These are phyloP conservation scores for Dendrobium officinale DNA, from an alignment of 106 monocot genomes.

Conservation along the genomic window DNA sequence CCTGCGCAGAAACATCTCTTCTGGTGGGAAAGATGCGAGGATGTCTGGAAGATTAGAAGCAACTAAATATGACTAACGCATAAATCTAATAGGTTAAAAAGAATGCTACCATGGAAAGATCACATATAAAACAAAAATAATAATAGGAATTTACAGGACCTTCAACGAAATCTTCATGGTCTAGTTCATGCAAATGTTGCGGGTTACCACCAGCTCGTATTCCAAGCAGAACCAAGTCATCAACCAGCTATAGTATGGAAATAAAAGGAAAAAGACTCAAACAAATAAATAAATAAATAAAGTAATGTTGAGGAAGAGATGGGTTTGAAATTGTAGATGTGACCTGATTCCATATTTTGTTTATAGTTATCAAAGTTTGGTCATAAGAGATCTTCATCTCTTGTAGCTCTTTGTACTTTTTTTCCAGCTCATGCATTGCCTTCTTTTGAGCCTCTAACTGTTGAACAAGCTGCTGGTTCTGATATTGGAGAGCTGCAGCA, in stretches of 20 bases:
- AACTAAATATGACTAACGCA: neutral
- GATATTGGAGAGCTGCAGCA: conserved; percentile 71
- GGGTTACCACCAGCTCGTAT: conserved; percentile 52
- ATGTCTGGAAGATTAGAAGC: conserved; percentile 29
- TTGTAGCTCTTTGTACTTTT: conserved; percentile 59
- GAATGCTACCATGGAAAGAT: neutral
- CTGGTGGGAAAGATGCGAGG: conserved; percentile 55
- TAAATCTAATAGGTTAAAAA: neutral
- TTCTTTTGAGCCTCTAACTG: conserved; percentile 81
- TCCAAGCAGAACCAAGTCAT: conserved; percentile 66
- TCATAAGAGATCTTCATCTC: conserved; percentile 66
- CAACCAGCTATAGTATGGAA: conserved; percentile 39
- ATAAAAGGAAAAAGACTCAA: neutral
- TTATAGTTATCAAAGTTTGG: conserved; percentile 55
- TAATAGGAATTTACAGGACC: conserved; percentile 29
- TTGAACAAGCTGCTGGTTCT: conserved; percentile 91
- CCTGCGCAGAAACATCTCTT: conserved; percentile 68
- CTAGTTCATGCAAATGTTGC: conserved; percentile 39
- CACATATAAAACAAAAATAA: neutral
- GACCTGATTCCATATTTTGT: conserved; percentile 98
- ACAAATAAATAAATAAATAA: conserved; percentile 1
- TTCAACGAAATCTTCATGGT: conserved; percentile 38
- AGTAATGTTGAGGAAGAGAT: neutral
- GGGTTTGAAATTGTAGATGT: neutral
- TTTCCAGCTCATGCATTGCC: conserved; percentile 63